A percentile compares a stretch with the other conserved stretches of the same genome.
Evolutionary conservation across 352 stramenopile species (phyloP).

Genomic region (Pythium aquatile): DNA sequence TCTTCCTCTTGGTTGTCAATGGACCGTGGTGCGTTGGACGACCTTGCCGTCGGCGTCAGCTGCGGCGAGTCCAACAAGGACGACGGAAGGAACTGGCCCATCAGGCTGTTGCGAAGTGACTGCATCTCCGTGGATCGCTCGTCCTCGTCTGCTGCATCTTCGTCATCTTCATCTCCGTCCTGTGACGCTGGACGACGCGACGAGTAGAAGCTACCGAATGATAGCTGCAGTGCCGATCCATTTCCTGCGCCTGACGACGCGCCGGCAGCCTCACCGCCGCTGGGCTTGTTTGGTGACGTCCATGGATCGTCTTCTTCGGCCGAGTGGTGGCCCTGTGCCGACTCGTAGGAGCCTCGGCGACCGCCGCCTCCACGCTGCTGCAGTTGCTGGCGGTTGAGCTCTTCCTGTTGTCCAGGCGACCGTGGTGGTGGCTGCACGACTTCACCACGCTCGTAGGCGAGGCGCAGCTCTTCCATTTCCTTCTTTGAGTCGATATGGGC

Average conservation of each 20-base stretch:
- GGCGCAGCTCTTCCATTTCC: constrained; percentile 53
- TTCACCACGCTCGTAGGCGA: constrained; percentile 25
- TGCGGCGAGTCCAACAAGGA: constrained; percentile 79
- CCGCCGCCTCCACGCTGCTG: constrained; percentile 9
- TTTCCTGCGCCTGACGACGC: neutral
- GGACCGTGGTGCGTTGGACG: neutral
- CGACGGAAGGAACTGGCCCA: constrained; percentile 79
- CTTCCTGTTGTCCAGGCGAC: neutral
- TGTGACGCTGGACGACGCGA: constrained; percentile 12
- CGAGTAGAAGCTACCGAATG: constrained; percentile 72
- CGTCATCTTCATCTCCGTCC: constrained; percentile 18
- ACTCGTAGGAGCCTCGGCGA: constrained; percentile 22
- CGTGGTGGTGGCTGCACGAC: constrained; percentile 6
- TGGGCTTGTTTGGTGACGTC: constrained; percentile 30
- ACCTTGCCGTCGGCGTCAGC: constrained; percentile 56
- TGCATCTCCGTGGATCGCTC: constrained; percentile 56
- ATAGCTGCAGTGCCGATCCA: constrained; percentile 25
- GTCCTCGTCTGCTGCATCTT: constrained; percentile 38
- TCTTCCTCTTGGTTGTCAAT: constrained; percentile 20
- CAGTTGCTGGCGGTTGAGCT: neutral
- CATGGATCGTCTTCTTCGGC: constrained; percentile 28
- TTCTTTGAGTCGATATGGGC: constrained; percentile 72
- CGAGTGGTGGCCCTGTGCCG: constrained; percentile 16
- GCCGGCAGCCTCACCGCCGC: neutral
- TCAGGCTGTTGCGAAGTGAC: constrained; percentile 63